These are phyloP conservation scores for Protomyces macrosporus DNA, from an alignment of 1,139 yeast species.

Conservation along the genomic window DNA sequence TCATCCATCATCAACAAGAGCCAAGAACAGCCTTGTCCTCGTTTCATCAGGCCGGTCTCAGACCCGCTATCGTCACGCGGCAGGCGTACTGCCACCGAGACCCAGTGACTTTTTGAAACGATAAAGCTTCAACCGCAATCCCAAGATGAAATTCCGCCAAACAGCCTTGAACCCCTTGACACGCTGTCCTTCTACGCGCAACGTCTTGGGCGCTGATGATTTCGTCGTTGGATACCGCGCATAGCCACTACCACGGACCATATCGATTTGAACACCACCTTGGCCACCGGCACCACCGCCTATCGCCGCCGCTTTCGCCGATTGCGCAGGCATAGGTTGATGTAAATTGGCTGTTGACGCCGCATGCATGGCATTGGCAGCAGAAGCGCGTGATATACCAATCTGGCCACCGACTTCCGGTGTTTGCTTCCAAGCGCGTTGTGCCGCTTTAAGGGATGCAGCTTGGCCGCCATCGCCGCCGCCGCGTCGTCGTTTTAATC, in stretches of 20 bases:
- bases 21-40: too few species aligned
- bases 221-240: slow-evolving; percentile 24
- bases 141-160: slow-evolving; percentile 23
- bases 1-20: too few species aligned
- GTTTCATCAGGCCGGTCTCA: too few species aligned
- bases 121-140: slow-evolving; percentile 14
- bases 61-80: background rate
- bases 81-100: background rate
- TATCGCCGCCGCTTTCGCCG: background rate
- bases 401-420: background rate
- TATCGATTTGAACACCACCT: background rate
- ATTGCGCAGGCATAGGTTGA: background rate
- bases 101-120: slow-evolving; percentile 6
- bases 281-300: too few species aligned
- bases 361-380: background rate
- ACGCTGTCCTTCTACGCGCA: slow-evolving; percentile 13
- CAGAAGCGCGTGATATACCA: background rate
- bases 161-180: slow-evolving; percentile 26
- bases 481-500: background rate
- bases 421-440: background rate
- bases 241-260: slow-evolving; percentile 17
- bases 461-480: background rate
- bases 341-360: slow-evolving; percentile 7
- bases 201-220: slow-evolving; percentile 7
- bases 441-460: background rate